These are phyloP conservation scores for Arabidopsis lyrata DNA, from an alignment of 441 rosid species.

Conservation along the genomic window DNA sequence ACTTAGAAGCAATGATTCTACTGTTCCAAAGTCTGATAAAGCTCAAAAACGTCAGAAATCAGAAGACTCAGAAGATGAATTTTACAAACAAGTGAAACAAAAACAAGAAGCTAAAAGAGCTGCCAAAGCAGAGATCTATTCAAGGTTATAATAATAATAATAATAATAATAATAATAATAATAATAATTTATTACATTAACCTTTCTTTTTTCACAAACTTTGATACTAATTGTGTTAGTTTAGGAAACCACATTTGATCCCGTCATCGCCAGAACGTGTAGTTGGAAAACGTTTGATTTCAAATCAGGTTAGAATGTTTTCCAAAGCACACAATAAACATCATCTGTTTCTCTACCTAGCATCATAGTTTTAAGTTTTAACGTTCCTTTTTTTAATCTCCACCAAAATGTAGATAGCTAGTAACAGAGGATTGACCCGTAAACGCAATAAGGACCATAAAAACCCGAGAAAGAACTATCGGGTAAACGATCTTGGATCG, in stretches of 20 bases:
- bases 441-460: constrained; percentile 66
- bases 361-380: neutral
- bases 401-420: constrained; percentile 58
- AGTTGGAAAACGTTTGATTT: constrained; percentile 74
- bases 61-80: constrained; percentile 71
- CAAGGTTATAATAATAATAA: constrained; percentile 48
- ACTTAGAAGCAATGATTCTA: constrained; percentile 62
- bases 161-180: neutral
- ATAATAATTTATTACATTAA: constrained; percentile 30
- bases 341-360: constrained; percentile 9
- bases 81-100: constrained; percentile 66
- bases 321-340: constrained; percentile 16
- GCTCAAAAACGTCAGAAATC: constrained; percentile 53
- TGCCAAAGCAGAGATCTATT: constrained; percentile 72
- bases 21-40: constrained; percentile 55
- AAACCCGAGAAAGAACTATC: constrained; percentile 89
- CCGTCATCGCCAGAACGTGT: constrained; percentile 64
- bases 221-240: constrained; percentile 7
- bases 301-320: constrained; percentile 54
- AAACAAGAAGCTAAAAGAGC: constrained; percentile 71
- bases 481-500: constrained; percentile 52
- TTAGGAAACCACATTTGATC: constrained; percentile 50
- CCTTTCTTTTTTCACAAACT: constrained; percentile 11
- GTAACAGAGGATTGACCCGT: constrained; percentile 80
- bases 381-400: neutral